Conservation (phyloP, 768 basidiomycete species). For the Suillus sp. region DNA sequence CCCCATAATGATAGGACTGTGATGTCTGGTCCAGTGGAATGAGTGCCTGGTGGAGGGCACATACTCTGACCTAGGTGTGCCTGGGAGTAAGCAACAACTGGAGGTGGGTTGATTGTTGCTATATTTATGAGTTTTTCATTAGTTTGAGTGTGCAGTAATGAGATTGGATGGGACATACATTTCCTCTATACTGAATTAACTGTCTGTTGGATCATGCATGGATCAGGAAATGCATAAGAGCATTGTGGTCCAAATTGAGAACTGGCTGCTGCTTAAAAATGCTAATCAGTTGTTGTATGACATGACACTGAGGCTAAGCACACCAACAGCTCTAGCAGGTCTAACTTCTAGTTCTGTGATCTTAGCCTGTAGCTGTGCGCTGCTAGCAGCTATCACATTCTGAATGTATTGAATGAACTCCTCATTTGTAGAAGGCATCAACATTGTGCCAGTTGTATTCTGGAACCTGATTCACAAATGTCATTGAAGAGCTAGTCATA, state of each 20-base stretch:
- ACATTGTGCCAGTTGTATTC: no score
- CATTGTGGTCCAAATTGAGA: not conserved
- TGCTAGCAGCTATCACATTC: no score
- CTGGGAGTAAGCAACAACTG: not conserved
- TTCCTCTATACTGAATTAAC: not conserved
- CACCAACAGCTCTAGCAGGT: not conserved
- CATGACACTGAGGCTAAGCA: not conserved
- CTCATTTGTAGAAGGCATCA: no score
- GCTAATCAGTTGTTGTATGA: not conserved
- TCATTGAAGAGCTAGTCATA: no score
- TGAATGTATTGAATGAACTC: no score
- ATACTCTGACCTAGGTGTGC: no score
- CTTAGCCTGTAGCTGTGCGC: no score
- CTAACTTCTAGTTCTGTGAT: no score
- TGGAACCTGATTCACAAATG: no score
- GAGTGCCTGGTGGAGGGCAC: no score
- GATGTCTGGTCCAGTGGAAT: no score
- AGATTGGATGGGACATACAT: not conserved
- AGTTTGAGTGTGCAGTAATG: not conserved
- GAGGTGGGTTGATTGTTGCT: slow-evolving; percentile 9
- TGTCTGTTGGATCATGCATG: not conserved
- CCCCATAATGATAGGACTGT: no score
- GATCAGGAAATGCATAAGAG: not conserved
- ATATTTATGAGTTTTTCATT: not conserved
- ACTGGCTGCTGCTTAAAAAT: not conserved